Evolutionary conservation across 1,284 basidiomycete species (phyloP).

Genomic region (Irpex sp.): DNA sequence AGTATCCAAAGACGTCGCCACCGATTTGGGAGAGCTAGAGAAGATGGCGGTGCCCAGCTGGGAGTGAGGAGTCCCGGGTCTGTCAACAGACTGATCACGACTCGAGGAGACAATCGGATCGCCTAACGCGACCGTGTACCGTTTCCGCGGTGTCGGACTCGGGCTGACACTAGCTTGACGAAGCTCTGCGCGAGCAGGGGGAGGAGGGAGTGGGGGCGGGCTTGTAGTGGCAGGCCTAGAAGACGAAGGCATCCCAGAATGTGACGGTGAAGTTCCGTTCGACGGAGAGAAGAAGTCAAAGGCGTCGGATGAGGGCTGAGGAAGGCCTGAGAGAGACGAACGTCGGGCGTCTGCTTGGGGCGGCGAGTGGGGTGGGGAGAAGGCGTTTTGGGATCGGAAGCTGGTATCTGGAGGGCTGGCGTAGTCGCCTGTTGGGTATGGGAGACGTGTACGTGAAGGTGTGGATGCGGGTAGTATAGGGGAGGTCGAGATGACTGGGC

Average conservation of each 20-base stretch:
- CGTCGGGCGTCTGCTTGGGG: conserved; percentile 31
- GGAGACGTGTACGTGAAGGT: conserved; percentile 49
- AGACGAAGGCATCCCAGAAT: conserved; percentile 21
- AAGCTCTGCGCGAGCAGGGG: conserved; percentile 26
- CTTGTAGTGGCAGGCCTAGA: conserved; percentile 13
- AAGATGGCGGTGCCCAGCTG: conserved; percentile 38
- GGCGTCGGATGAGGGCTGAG: conserved; percentile 9
- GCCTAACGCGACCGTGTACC: conserved; percentile 78
- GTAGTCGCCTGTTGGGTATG: conserved; percentile 78
- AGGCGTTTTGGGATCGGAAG: conserved; percentile 32
- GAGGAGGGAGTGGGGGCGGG: conserved; percentile 27
- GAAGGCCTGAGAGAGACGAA: conserved; percentile 27
- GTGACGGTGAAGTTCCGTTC: conserved; percentile 10
- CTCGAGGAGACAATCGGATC: conserved; percentile 48
- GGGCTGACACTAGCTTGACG: conserved; percentile 58
- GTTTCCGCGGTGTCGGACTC: conserved; percentile 70
- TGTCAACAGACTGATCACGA: conserved; percentile 25
- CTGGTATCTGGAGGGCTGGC: conserved; percentile 47
- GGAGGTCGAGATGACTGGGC: conserved; percentile 50
- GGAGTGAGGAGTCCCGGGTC: conserved; percentile 18
- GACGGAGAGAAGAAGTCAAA: conserved; percentile 13
- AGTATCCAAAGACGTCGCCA: conserved; percentile 24
- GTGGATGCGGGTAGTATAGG: conserved; percentile 24
- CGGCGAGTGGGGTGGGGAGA: conserved; percentile 62
- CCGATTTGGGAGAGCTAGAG: conserved; percentile 33